Evolutionary conservation across 257 asterid genomes (phyloP), one percentile per base, ranked within the genome.

Genomic region (Craterostigma plantagineum): DNA sequence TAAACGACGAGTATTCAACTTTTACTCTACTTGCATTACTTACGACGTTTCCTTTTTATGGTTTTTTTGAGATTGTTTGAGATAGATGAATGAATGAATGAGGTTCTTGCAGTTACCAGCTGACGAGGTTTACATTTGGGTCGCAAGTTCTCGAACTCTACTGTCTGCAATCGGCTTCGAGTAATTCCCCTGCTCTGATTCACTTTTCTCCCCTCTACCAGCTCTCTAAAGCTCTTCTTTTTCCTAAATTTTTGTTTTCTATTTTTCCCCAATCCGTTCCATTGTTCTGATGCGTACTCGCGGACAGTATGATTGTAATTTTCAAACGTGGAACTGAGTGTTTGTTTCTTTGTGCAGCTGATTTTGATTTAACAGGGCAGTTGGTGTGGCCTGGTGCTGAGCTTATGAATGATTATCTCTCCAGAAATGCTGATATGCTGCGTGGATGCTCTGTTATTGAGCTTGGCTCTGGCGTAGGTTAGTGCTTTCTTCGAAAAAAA

Each of bases 341-440:
- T 23, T 23, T 23, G 6, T 23, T 23, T 2, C 30, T 23, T 8
- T 11, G 55, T 63, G 57, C 94, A 86, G 92, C 98, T 55, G 95
- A 87, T 70, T 87, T 73, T 61, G 98, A 87, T 67, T 59, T 87
- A 63, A 87, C 98, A 5, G 95, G 93, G 40, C 98, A 87, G 74
- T 53, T 87, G 62, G 98, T 82, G 11, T 87, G 98, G 98, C 93
- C 95, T 37, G 95, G 98, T 52, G 94, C 97, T 7, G 79, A 60
- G 47, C 76, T 81, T 40, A 38, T 81, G 71, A 86, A 86, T 52
- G 63, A 71, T 53, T 86, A 75, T 63, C 84, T 86, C 46, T 73
- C 80, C 2, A 63, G 63, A 59, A 81, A 76, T 53, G 66, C 73
- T 18, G 86, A 71, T 17, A 59, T 65, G 45, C 72, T 86, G 14